Evolutionary conservation across 768 basidiomycete species (phyloP), one percentile per base, ranked within the genome.

Genomic region (Sutorius australiensis): DNA sequence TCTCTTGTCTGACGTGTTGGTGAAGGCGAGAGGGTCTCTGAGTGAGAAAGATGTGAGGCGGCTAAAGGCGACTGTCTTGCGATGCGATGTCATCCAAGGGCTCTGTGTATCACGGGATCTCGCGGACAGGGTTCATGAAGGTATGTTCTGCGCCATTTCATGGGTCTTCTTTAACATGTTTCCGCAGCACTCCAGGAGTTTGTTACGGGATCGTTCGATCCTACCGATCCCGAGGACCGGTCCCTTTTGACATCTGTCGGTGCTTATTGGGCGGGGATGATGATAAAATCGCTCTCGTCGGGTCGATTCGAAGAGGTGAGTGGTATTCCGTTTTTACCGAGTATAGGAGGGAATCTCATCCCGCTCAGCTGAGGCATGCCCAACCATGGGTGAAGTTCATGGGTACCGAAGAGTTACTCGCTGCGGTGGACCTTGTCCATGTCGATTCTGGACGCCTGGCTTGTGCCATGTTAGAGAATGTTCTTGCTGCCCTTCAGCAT

Each of bases 331-430:
- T 33, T 14, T 16, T 9, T 3, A 5, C 34, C 9, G 17, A 8
- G 8, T 7, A 8, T 3, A 2, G 40, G 37, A 49, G 33, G 3
- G 37, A 13, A 50, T 43, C 19, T 57, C 37, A 51, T 24, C 11
- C 1, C 27, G 37, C 19, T n/a, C 27, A 66, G 63, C 55, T 54
- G 44, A 52, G n/a, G 11, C 32, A 42, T 46, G 55, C 32, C 5
- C 52, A 38, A 0, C 57, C 56, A 13, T 91, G 88, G 88, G 70
- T 86, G 39, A 74, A 71, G 37, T 86, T 79, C 59, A 75, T 86
- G 59, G 63, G 71, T 6, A 60, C 67, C 3, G 58, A 68, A 3
- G 74, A 75, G 14, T 62, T 83, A 3, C 67, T 81, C 4, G 56
- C 65, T 6, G 67, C 80, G 6, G 60, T 89, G 11, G 77, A 81